Percentiles rank a stretch among this genome's conserved stretches.
Evolutionary conservation across 345 rosid species (phyloP).

Genomic region (Eucalyptus cloeziana): DNA sequence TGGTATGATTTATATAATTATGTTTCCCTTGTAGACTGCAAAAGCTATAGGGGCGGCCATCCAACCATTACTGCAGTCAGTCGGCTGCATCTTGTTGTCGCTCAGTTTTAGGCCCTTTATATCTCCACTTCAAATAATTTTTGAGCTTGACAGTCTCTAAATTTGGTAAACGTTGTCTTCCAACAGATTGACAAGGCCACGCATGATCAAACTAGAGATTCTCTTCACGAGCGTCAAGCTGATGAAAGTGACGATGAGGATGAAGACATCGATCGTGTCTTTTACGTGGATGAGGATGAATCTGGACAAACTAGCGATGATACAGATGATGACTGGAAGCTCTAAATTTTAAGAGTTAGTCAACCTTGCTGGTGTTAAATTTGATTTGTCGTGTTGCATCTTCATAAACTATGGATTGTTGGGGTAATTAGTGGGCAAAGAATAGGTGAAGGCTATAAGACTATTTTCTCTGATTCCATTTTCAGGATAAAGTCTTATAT

Average conservation of each 20-base stretch:
- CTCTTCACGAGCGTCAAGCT: constrained; percentile 8
- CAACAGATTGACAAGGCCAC: constrained; percentile 57
- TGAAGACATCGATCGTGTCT: constrained; percentile 39
- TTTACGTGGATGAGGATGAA: constrained; percentile 48
- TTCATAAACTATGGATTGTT: neutral
- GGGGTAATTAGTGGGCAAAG: neutral
- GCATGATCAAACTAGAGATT: constrained; percentile 10
- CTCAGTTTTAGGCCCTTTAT: constrained; percentile 39
- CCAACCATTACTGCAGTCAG: constrained; percentile 74
- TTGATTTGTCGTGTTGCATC: neutral
- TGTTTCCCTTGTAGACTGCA: constrained; percentile 29
- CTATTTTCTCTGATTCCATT: too few relatives aligned
- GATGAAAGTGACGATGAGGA: constrained; percentile 47
- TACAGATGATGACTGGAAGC: neutral
- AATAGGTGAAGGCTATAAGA: too few relatives aligned
- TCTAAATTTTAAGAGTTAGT: neutral
- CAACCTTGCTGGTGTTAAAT: neutral
- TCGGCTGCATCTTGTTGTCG: constrained; percentile 65
- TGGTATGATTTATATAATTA: neutral
- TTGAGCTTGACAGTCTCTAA: neutral
- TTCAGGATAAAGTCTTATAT: too few relatives aligned
- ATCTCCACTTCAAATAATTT: neutral
- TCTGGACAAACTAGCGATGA: constrained; percentile 70
- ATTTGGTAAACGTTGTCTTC: neutral
- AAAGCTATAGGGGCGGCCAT: constrained; percentile 44